Evolutionary conservation across 371 early-diverging fungal species (phyloP), one percentile per base, ranked within the genome.

Genomic region (Gilbertella persicaria): DNA sequence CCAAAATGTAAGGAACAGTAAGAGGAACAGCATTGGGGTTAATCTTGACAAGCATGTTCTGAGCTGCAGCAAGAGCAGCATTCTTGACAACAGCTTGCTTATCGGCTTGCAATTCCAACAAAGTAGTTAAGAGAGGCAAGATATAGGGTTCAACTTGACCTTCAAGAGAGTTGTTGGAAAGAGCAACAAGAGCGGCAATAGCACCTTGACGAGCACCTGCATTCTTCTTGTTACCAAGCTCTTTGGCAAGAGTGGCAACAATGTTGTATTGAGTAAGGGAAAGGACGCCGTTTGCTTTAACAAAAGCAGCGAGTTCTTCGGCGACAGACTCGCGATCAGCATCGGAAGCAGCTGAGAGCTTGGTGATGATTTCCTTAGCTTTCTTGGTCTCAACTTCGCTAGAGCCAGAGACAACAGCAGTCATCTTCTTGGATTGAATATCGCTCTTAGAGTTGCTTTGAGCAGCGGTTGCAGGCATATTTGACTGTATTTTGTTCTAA

Each of bases 71-170:
- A 4, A 71, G 67, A 29, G 87, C 87, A 30, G 85, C 86, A 30
- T 82, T 76, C 56, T 85, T 77, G 39, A 88, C 80, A 17, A 70
- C 67, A 24, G 67, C 60, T 41, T 74, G 73, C 73, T 90, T 89
- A 60, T 90, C 91, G 17, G 87, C 85, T 49, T 83, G 80, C 36
- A 76, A 53, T 53, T 86, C 86, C 46, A 88, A 68, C 16, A 88
- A 54, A 29, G 58, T 62, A 14, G 82, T 69, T 16, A 86, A 53
- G 62, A 83, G 60, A 23, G 71, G 74, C 12, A 85, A 39, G 46
- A 88, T 56, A 62, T 74, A 85, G 14, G 91, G 88, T 58, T 86
- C 88, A 28, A 67, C 66, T 36, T 77, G 73, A 56, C 80, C 78
- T 8, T 77, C 66, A 21, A 69, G 33, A 39, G 26, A 49, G 38